Base-by-base conservation (phyloP, 164 flowering plant species). In the Tetrastigma voinierianum region DNA sequence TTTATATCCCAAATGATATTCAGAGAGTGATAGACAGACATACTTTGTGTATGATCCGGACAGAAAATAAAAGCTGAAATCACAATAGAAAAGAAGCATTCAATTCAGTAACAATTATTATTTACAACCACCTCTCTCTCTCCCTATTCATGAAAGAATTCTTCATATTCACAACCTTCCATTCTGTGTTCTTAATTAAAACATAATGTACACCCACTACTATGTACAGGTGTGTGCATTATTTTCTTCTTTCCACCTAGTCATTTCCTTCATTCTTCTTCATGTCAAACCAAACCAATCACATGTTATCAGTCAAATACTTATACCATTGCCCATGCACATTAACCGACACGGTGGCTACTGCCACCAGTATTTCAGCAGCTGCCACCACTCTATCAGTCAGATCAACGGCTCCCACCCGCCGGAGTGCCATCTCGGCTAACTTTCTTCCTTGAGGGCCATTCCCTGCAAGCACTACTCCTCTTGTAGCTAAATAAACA, bases 281-380 rank as follows among this genome's bases (percentile, higher is more conserved):
- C 20, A 11, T 14, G 19, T 40, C 4, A n/a, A 16, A 70, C n/a
- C n/a, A n/a, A n/a, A n/a, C 32, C 43, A 66, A 61, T 53, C 46
- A 64, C 72, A 74, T 62, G 47, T 68, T 81, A 51, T 78, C 80
- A 24, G 68, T 61, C 67, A 87, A n/a, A 20, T 68, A 70, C 9
- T 64, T 62, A 69, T 95, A 95, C 97, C 97, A 95, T 21, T 84
- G 83, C 14, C 93, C 82, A 67, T 95, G 98, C 54, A 95, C 86
- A 32, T 57, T 62, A 48, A 72, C 80, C 0, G 97, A 80, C 12
- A 89, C 88, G 1, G 70, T 70, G 4, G 94, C 92, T 23, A 74
- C 84, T 62, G 75, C 80, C 44, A 78, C 74, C 70, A 90, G 66
- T n/a, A 78, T 83, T 49, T 81, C 82, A 0, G 79, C 88, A 13